Evolutionary conservation across 108 stramenopile species (phyloP).

Genomic region (Nitzschia sp.): DNA sequence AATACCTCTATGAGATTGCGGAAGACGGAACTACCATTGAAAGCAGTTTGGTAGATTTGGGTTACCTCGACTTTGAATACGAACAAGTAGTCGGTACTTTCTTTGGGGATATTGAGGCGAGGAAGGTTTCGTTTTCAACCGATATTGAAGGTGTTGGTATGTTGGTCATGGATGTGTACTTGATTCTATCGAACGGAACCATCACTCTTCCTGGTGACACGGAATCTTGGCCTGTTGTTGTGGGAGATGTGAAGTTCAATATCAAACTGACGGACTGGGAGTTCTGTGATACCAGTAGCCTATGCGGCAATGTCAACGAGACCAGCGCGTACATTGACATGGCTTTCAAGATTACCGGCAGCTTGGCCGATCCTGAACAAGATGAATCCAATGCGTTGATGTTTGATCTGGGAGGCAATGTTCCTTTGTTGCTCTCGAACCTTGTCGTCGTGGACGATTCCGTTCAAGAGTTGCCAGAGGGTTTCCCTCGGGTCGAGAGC

Average conservation of each 20-base stretch:
- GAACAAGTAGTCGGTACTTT: conserved; percentile 9
- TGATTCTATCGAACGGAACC: conserved; percentile 16
- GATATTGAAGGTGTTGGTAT: conserved; percentile 20
- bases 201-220: conserved; percentile 4
- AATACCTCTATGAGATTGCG: conserved; percentile 22
- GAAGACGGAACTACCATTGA: conserved; percentile 13
- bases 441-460: conserved; percentile 19
- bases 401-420: conserved; percentile 21
- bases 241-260: conserved; percentile 31
- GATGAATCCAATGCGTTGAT: conserved; percentile 7
- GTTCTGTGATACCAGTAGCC: conserved; percentile 13
- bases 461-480: conserved; percentile 21
- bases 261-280: conserved; percentile 21
- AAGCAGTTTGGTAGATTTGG: conserved; percentile 21
- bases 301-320: not conserved
- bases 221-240: conserved; percentile 12
- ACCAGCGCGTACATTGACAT: conserved; percentile 23
- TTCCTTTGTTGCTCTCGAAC: conserved; percentile 26
- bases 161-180: conserved; percentile 14
- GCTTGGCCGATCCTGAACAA: not conserved
- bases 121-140: conserved; percentile 19
- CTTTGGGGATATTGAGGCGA: conserved; percentile 18
- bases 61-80: conserved; percentile 12
- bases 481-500: conserved; percentile 26
- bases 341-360: conserved; percentile 18